Conservation (phyloP, 129 eudicot species). For the Pittosporum tobira region DNA sequence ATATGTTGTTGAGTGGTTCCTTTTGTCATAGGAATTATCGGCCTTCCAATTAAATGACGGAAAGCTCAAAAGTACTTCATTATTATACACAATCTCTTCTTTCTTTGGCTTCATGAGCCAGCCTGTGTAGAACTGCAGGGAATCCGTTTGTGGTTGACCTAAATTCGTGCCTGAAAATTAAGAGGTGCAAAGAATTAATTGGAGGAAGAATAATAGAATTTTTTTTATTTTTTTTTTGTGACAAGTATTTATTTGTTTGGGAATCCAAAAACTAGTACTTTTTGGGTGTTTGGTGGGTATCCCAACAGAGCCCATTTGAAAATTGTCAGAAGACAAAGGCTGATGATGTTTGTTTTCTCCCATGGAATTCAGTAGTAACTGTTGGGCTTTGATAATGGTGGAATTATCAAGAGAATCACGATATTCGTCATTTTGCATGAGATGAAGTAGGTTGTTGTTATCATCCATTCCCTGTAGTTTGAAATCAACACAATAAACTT, state of each 20-base stretch:
- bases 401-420: not conserved
- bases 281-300: not conserved
- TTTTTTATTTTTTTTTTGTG: too few species aligned
- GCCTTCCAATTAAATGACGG: not conserved
- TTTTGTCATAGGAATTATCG: not conserved
- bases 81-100: not conserved
- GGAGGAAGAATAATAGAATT: too few species aligned
- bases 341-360: not conserved
- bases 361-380: not conserved
- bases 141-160: not conserved
- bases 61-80: not conserved
- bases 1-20: too few species aligned
- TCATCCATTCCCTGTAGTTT: slow-evolving; percentile 6
- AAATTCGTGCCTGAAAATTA: too few species aligned
- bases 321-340: not conserved
- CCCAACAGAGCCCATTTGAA: not conserved
- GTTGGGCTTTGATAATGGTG: not conserved
- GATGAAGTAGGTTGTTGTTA: slow-evolving; percentile 1
- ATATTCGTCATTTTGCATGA: slow-evolving; percentile 9
- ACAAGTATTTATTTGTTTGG: too few species aligned
- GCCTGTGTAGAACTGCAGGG: not conserved
- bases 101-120: slow-evolving; percentile 2
- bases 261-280: too few species aligned
- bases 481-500: too few species aligned
- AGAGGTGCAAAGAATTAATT: too few species aligned